These are phyloP conservation scores for Sporisorium scitamineum DNA, from an alignment of 1,284 basidiomycete genomes.

Conservation along the genomic window DNA sequence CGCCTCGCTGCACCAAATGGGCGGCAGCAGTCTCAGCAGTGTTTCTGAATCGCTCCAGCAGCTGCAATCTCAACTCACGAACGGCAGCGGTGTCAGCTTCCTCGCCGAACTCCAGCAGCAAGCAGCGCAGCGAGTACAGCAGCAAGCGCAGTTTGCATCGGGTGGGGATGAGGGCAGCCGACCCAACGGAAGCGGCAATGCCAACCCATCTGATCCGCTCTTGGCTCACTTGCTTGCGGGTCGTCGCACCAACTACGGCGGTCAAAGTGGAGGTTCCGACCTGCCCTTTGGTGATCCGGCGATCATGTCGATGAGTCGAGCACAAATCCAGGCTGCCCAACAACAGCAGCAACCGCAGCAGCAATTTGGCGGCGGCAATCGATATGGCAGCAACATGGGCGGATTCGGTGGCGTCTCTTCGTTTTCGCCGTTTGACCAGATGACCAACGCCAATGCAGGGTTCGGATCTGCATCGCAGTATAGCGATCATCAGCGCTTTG, in stretches of 20 bases:
- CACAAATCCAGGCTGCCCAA: conserved; percentile 52
- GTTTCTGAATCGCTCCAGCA: conserved; percentile 26
- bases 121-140: conserved; percentile 44
- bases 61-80: conserved; percentile 21
- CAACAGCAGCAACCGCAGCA: conserved; percentile 55
- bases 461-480: conserved; percentile 35
- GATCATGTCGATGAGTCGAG: conserved; percentile 60
- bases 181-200: conserved; percentile 26
- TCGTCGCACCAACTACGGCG: conserved; percentile 34
- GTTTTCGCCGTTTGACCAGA: conserved; percentile 49
- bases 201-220: conserved; percentile 56
- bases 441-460: conserved; percentile 28
- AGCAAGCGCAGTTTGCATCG: conserved; percentile 36
- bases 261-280: conserved; percentile 29
- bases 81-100: conserved; percentile 42
- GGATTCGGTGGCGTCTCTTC: conserved; percentile 31
- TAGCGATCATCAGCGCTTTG: conserved; percentile 39
- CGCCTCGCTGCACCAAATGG: conserved; percentile 47
- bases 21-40: conserved; percentile 17
- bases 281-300: conserved; percentile 58
- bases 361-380: conserved; percentile 42
- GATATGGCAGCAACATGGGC: conserved; percentile 33
- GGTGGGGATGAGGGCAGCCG: conserved; percentile 29
- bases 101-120: conserved; percentile 52
- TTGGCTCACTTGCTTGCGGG: conserved; percentile 64